These are phyloP conservation scores for Neoscytalidium dimidiatum DNA, from an alignment of 2,329 filamentous ascomycete genomes.

Conservation along the genomic window DNA sequence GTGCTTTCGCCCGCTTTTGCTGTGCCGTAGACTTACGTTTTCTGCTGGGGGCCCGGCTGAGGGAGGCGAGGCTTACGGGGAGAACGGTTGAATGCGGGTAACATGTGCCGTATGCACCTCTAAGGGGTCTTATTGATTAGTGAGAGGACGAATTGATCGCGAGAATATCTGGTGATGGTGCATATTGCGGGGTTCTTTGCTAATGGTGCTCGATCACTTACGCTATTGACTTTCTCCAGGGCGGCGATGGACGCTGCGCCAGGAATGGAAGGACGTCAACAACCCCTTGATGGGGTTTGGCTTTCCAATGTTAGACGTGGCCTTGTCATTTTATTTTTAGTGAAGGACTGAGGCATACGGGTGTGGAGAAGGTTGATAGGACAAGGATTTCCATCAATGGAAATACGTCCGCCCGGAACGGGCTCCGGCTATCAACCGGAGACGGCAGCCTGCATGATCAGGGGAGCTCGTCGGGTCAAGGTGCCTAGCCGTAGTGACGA, in stretches of 20 bases:
- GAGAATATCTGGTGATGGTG: conserved; percentile 15
- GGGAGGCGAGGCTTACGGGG: too few species aligned
- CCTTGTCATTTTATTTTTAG: background rate
- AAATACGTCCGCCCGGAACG: background rate
- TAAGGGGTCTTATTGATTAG: conserved; percentile 5
- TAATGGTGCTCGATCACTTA: background rate
- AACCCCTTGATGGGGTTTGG: background rate
- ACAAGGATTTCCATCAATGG: background rate
- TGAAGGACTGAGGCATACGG: background rate
- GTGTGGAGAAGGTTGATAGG: conserved; percentile 1
- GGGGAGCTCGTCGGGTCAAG: background rate
- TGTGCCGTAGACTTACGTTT: conserved; percentile 11
- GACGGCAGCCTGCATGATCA: background rate
- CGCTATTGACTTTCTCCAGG: background rate
- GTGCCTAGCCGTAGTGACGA: background rate
- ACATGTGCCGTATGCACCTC: conserved; percentile 5
- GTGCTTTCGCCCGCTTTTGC: background rate
- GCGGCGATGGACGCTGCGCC: too few species aligned
- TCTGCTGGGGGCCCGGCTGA: too few species aligned
- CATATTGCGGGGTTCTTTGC: background rate
- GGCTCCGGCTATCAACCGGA: background rate
- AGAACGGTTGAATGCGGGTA: background rate
- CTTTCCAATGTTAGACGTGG: background rate
- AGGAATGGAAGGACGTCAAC: background rate
- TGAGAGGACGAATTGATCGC: background rate